Conservation (phyloP, 1,139 yeast species). For the Citeromyces siamensis region DNA sequence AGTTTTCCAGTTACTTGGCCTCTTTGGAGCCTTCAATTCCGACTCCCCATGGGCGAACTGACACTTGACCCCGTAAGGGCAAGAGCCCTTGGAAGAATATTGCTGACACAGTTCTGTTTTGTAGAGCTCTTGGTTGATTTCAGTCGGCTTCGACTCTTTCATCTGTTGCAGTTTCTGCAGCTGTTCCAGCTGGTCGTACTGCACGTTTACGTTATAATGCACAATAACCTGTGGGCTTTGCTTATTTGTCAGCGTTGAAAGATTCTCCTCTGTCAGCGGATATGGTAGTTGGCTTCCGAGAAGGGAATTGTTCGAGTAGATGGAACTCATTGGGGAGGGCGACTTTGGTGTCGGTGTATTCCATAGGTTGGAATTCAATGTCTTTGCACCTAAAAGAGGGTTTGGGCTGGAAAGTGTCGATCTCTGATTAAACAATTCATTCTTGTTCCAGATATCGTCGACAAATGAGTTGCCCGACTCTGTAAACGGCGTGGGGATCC, state of each 20-base stretch:
- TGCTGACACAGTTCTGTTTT: conserved; percentile 87
- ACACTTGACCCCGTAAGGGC: conserved; percentile 87
- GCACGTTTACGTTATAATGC: conserved; percentile 6
- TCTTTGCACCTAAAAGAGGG: conserved; percentile 1
- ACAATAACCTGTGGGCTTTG: conserved; percentile 6
- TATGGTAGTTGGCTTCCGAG: not conserved
- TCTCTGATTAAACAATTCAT: conserved; percentile 3
- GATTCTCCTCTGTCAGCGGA: conserved; percentile 10
- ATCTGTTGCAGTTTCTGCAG: conserved; percentile 3
- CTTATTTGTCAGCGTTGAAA: conserved; percentile 6
- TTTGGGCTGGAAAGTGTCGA: not conserved
- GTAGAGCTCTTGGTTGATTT: conserved; percentile 60
- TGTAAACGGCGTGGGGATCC: not conserved
- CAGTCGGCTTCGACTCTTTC: conserved; percentile 1
- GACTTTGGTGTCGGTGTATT: conserved; percentile 1
- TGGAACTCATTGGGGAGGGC: conserved; percentile 1
- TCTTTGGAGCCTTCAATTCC: conserved; percentile 61
- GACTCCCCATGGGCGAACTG: conserved; percentile 88
- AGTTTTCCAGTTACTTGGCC: conserved; percentile 83
- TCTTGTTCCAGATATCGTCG: conserved; percentile 1
- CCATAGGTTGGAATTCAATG: conserved; percentile 1
- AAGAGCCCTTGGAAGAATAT: conserved; percentile 55
- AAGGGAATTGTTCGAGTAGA: not conserved
- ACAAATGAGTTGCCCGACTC: not conserved
- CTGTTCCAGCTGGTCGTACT: conserved; percentile 6